Percentiles rank a stretch among this genome's conserved stretches.
Evolutionary conservation across 2,329 filamentous ascomycete genomes (phyloP).

Genomic region (Calonectria leucothoes): DNA sequence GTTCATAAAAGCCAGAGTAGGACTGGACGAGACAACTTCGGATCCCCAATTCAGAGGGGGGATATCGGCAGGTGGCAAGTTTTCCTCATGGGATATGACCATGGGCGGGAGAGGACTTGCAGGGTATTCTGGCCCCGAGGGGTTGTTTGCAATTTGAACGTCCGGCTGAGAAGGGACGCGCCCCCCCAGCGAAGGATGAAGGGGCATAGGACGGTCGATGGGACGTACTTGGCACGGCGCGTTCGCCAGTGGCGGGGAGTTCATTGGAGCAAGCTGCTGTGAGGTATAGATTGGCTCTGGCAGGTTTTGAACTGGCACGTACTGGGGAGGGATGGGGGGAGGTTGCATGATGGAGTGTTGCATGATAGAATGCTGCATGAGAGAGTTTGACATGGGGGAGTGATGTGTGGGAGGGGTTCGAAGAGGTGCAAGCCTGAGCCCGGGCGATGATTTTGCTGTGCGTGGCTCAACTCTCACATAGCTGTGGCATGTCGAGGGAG

Average conservation of each 20-base stretch:
- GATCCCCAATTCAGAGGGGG: background rate
- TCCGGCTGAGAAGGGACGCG: background rate
- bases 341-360: background rate
- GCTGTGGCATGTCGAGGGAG: background rate
- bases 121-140: background rate
- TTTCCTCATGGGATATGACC: background rate
- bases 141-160: background rate
- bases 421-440: background rate
- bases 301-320: background rate
- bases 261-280: background rate
- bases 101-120: slow-evolving; percentile 1
- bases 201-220: background rate
- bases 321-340: background rate
- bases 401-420: background rate
- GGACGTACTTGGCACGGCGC: background rate
- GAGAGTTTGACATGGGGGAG: background rate
- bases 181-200: background rate
- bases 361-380: background rate
- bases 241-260: background rate
- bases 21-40: background rate
- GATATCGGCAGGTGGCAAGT: slow-evolving; percentile 1
- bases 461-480: background rate
- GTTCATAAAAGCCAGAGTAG: background rate
- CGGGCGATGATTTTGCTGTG: background rate
- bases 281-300: background rate